Evolutionary conservation across 2,329 filamentous ascomycete genomes (phyloP).

Genomic region (Dactylellina haptotyla): DNA sequence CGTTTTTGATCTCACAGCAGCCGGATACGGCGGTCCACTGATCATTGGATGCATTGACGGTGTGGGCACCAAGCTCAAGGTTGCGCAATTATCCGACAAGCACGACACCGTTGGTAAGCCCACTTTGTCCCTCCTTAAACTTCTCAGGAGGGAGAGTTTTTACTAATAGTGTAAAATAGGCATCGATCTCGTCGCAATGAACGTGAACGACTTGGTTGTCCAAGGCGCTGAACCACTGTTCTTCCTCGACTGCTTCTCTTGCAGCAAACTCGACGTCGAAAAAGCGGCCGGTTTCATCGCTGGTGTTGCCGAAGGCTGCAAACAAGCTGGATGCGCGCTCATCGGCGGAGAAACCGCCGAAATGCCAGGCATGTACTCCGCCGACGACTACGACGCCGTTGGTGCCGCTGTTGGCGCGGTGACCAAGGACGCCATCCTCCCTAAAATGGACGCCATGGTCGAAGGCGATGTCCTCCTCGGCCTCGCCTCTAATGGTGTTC

Average conservation of each 20-base stretch:
- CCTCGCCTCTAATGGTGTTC: slow-evolving; percentile 83
- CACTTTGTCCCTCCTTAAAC: neutral
- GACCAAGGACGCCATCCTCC: slow-evolving; percentile 73
- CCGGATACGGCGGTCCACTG: slow-evolving; percentile 80
- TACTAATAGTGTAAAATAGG: slow-evolving; percentile 60
- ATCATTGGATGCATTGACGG: slow-evolving; percentile 96
- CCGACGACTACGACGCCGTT: slow-evolving; percentile 90
- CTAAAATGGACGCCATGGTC: slow-evolving; percentile 78
- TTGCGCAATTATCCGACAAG: slow-evolving; percentile 87
- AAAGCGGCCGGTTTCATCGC: slow-evolving; percentile 86
- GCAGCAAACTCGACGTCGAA: slow-evolving; percentile 82
- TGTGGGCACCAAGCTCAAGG: slow-evolving; percentile 95
- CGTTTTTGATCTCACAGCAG: slow-evolving; percentile 78
- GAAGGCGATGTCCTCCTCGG: slow-evolving; percentile 87
- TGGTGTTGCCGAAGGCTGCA: slow-evolving; percentile 88
- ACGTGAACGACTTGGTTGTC: slow-evolving; percentile 96
- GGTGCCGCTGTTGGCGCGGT: slow-evolving; percentile 91
- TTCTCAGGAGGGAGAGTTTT: neutral
- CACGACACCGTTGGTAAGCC: slow-evolving; percentile 80
- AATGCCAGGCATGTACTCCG: slow-evolving; percentile 94
- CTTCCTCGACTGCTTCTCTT: slow-evolving; percentile 98
- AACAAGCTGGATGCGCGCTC: slow-evolving; percentile 83
- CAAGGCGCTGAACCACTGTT: slow-evolving; percentile 94
- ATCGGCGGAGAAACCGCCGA: slow-evolving; percentile 98
- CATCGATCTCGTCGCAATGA: slow-evolving; percentile 98